Percentiles rank a stretch among this genome's conserved stretches.
Conservation (phyloP, 495 filamentous ascomycete species). For the Amphirosellinia nigrospora region DNA sequence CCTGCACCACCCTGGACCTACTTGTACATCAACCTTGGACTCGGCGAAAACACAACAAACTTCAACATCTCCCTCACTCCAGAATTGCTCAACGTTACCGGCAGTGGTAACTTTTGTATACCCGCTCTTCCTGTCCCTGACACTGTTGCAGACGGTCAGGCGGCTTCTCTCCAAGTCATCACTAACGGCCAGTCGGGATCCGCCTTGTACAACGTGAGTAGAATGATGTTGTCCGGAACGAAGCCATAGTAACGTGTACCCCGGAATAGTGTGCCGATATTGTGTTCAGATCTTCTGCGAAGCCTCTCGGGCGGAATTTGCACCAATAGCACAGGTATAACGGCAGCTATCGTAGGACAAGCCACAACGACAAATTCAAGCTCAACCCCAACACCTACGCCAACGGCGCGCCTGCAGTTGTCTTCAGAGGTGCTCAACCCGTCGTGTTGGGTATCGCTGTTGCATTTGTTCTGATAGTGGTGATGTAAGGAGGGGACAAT, state of each 20-base stretch:
- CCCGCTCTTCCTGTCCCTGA: constrained; percentile 52
- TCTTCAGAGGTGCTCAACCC: background rate
- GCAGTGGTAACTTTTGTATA: constrained; percentile 66
- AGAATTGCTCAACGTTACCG: constrained; percentile 62
- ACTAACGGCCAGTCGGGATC: constrained; percentile 55
- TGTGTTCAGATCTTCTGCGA: constrained; percentile 56
- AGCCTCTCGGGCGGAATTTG: constrained; percentile 46
- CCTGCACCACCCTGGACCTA: constrained; percentile 63
- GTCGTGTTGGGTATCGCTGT: background rate
- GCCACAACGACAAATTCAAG: constrained; percentile 1
- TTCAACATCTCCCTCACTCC: constrained; percentile 66
- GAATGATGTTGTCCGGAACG: background rate
- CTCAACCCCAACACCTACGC: background rate
- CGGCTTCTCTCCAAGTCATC: constrained; percentile 63
- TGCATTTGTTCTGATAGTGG: constrained; percentile 1
- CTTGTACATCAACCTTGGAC: constrained; percentile 67
- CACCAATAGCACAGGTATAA: constrained; percentile 52
- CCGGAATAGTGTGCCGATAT: constrained; percentile 65
- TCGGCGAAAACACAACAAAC: constrained; percentile 57
- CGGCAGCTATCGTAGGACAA: constrained; percentile 31
- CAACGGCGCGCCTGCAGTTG: background rate
- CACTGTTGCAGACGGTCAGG: constrained; percentile 55
- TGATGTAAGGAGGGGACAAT: constrained; percentile 3
- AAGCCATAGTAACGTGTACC: constrained; percentile 17
- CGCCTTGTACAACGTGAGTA: constrained; percentile 66